phyloP scores from a whole-genome alignment of 1,284 basidiomycete genomes.

The Cutaneotrichosporon arboriforme region DNA sequence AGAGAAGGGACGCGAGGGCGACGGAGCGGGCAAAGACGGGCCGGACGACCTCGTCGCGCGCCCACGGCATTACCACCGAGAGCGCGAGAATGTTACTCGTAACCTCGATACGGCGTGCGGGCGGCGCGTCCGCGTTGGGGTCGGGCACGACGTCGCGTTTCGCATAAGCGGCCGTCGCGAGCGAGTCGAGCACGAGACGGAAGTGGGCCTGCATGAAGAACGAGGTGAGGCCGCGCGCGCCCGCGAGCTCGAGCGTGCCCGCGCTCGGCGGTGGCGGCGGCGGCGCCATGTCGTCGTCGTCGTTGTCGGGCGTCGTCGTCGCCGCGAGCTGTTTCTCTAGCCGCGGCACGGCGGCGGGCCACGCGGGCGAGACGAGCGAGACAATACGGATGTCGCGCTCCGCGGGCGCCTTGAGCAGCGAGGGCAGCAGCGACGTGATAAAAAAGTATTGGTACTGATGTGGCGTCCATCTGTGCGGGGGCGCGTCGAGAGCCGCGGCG shows the following conservation, averaged over 20 bases:
- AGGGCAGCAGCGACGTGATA: slow-evolving; percentile 67
- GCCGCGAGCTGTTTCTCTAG: slow-evolving; percentile 35
- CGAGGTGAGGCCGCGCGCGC: slow-evolving; percentile 29
- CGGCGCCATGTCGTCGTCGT: not conserved
- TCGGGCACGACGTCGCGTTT: slow-evolving; percentile 20
- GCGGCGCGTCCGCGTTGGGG: slow-evolving; percentile 13
- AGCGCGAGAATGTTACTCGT: slow-evolving; percentile 44
- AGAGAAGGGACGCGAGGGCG: slow-evolving; percentile 27
- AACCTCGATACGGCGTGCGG: slow-evolving; percentile 29
- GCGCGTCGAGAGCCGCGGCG: not conserved
- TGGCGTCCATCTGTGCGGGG: slow-evolving; percentile 29
- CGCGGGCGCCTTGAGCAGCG: slow-evolving; percentile 66
- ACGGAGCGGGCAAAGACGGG: slow-evolving; percentile 19
- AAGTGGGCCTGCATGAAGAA: slow-evolving; percentile 39
- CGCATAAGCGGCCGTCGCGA: slow-evolving; percentile 29
- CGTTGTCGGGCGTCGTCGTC: slow-evolving; percentile 6
- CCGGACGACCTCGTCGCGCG: slow-evolving; percentile 39
- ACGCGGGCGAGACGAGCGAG: slow-evolving; percentile 74
- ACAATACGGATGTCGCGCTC: slow-evolving; percentile 79
- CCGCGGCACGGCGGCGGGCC: slow-evolving; percentile 62
- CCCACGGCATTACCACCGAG: slow-evolving; percentile 44
- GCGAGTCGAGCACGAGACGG: slow-evolving; percentile 40
- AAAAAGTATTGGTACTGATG: slow-evolving; percentile 58
- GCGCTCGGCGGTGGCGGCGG: not conserved
- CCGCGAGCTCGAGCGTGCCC: slow-evolving; percentile 14